Evolutionary conservation across 768 basidiomycete species (phyloP).

Genomic region (Hygrocybe punicea): DNA sequence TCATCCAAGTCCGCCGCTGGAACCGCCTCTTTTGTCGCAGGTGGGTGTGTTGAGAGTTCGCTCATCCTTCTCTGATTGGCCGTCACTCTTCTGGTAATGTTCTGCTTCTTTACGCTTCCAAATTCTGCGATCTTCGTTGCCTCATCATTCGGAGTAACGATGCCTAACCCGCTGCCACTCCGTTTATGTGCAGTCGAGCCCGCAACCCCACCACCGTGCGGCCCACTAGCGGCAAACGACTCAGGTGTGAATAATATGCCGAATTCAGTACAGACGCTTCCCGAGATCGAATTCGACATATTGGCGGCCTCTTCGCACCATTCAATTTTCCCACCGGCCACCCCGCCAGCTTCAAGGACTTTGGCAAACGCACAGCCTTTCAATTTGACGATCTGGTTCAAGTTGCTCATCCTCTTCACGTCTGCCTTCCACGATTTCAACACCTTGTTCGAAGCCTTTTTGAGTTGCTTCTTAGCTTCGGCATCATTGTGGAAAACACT

Average conservation of each 20-base stretch:
- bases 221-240: constrained; percentile 2
- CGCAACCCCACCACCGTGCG: background rate
- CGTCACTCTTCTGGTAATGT: background rate
- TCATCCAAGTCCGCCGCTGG: background rate
- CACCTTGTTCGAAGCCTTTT: background rate
- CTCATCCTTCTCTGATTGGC: background rate
- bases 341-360: background rate
- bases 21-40: background rate
- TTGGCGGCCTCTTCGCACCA: constrained; percentile 4
- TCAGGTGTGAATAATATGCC: background rate
- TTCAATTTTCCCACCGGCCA: constrained; percentile 1
- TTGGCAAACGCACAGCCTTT: background rate
- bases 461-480: background rate
- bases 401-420: background rate
- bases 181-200: background rate
- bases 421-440: constrained; percentile 2
- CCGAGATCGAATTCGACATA: background rate
- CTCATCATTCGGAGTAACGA: background rate
- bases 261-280: constrained; percentile 4
- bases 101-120: background rate
- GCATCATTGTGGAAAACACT: background rate
- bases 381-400: constrained; percentile 1
- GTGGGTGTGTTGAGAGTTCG: background rate
- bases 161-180: background rate
- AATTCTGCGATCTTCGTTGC: background rate